Conservation (phyloP, 257 asterid species). For the Solanum chaucha region DNA sequence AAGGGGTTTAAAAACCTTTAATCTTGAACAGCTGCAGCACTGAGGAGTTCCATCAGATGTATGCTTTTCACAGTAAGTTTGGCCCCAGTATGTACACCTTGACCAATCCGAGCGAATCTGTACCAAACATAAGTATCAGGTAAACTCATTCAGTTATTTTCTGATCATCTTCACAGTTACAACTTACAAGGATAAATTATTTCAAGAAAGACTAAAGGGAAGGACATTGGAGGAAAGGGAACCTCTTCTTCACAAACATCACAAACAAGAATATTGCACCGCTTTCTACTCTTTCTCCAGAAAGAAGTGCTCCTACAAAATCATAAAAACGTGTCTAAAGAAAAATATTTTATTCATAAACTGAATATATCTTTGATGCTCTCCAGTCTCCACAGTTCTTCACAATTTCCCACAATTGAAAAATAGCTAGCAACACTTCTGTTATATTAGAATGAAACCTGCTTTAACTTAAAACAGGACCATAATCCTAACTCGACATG, state of each 20-base stretch:
- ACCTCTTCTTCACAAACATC: slow-evolving; percentile 2
- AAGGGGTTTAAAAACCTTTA: neutral
- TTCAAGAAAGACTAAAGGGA: neutral
- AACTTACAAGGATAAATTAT: neutral
- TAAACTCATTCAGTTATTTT: neutral
- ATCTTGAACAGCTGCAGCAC: neutral
- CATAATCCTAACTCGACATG: neutral
- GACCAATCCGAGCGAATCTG: neutral
- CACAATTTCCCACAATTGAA: neutral
- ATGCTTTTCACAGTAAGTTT: neutral
- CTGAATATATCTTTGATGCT: neutral
- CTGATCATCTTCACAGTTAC: neutral
- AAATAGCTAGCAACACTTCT: neutral
- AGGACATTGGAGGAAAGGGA: neutral
- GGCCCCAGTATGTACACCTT: neutral
- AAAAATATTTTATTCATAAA: neutral
- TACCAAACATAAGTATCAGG: neutral
- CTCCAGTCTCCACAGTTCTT: neutral
- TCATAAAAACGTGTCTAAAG: neutral
- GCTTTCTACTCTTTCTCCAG: neutral
- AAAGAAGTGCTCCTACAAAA: neutral
- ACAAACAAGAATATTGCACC: neutral
- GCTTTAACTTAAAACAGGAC: neutral
- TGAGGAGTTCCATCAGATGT: slow-evolving; percentile 1
- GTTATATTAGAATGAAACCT: neutral